Conservation (phyloP, 108 stramenopile genomes). For the Mayamaea pseudoterrestris region DNA sequence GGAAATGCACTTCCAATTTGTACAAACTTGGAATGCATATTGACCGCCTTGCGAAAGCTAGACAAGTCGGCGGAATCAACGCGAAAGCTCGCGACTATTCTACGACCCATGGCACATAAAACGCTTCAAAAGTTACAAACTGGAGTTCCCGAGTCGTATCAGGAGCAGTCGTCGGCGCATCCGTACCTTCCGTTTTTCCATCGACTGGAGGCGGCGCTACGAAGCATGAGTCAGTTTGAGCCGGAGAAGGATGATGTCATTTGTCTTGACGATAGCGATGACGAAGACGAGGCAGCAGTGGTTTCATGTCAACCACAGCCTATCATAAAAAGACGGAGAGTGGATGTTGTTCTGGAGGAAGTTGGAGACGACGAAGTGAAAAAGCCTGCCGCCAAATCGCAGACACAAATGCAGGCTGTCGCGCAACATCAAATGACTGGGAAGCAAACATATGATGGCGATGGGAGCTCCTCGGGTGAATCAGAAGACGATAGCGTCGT, state of each 20-base stretch:
- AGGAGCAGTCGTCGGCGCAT: constrained; percentile 73
- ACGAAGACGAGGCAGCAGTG: too few relatives aligned
- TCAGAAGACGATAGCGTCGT: constrained; percentile 20
- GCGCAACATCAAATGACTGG: background rate
- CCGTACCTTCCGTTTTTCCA: constrained; percentile 86
- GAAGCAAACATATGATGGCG: background rate
- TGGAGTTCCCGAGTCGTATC: constrained; percentile 78
- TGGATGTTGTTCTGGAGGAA: too few relatives aligned
- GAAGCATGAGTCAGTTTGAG: constrained; percentile 70
- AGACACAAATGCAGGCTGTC: too few relatives aligned
- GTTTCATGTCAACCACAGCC: too few relatives aligned
- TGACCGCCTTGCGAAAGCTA: constrained; percentile 40
- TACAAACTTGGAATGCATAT: constrained; percentile 69
- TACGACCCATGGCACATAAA: constrained; percentile 54
- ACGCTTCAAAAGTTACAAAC: constrained; percentile 47
- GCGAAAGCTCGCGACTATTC: constrained; percentile 35
- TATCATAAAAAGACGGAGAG: too few relatives aligned
- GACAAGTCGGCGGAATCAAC: constrained; percentile 35
- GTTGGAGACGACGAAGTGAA: too few relatives aligned
- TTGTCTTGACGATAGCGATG: constrained; percentile 61
- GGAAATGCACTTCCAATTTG: constrained; percentile 72
- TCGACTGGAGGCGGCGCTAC: constrained; percentile 62
- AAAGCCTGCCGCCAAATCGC: too few relatives aligned
- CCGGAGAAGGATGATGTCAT: constrained; percentile 81
- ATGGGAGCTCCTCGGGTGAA: constrained; percentile 5